A percentile compares a stretch with the other conserved stretches of the same genome.
These are phyloP conservation scores for Conticribra weissflogii DNA, from an alignment of 108 stramenopile genomes.

Conservation along the genomic window DNA sequence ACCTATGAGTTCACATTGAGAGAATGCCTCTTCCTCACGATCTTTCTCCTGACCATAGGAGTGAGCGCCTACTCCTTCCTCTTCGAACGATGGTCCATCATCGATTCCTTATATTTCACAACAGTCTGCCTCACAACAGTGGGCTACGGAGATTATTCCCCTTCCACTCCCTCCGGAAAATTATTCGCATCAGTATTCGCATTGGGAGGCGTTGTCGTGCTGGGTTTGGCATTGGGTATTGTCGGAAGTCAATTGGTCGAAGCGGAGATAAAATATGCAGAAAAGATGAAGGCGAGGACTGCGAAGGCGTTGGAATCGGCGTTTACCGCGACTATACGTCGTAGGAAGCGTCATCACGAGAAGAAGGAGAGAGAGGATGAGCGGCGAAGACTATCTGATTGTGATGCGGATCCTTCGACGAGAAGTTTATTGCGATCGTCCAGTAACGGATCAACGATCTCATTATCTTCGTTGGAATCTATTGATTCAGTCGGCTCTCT, in stretches of 20 bases:
- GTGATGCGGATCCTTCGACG: background rate
- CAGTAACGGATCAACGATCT: background rate
- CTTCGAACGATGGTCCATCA: conserved; percentile 56
- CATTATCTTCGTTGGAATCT: conserved; percentile 1
- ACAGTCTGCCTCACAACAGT: conserved; percentile 51
- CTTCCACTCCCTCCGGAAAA: conserved; percentile 45
- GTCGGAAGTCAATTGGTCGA: conserved; percentile 56
- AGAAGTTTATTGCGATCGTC: no score
- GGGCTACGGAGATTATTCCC: conserved; percentile 36
- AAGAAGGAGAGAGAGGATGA: background rate
- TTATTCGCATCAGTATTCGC: conserved; percentile 71
- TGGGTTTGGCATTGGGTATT: conserved; percentile 61
- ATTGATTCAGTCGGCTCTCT: background rate
- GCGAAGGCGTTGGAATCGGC: conserved; percentile 19
- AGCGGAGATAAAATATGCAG: conserved; percentile 46
- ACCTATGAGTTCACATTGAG: conserved; percentile 34
- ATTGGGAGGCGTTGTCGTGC: conserved; percentile 59
- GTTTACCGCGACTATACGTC: conserved; percentile 4
- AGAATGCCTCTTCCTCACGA: conserved; percentile 52
- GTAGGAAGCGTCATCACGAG: background rate
- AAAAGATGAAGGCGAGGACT: conserved; percentile 23
- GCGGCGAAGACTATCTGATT: background rate
- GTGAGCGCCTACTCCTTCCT: conserved; percentile 56
- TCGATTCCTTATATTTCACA: conserved; percentile 70
- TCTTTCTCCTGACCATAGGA: conserved; percentile 50